Base-by-base conservation (phyloP, 164 flowering plant species). In the Magnolia sinica region DNA sequence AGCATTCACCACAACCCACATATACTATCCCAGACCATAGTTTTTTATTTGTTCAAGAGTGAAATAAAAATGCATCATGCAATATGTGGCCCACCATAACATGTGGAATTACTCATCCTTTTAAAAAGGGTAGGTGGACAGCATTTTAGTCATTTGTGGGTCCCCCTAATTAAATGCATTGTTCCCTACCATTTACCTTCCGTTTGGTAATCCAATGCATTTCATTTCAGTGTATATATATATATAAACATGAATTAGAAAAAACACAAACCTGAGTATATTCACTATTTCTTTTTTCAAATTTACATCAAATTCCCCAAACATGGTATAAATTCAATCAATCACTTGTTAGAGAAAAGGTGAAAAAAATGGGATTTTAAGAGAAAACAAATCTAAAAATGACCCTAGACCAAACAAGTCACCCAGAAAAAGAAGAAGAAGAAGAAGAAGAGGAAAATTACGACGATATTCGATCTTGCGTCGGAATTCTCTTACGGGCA, bases 401-500 rank as follows among this genome's bases (percentile, higher is more conserved):
- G 78, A 72, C 70, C 20, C 74, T 29, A 37, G 59, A 59, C 58
- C 61, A 31, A 71, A 59, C 50, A 73, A 69, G 61, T 70, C 45
- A 37, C 31, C 77, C 29, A 49, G 10, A 16, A 19, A 73, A 18
- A 81, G 73, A 0, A 50, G 76, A 76, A 13, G 67, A 50, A 76
- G 55, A 10, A 64, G 19, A 51, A 55, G 19, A 3, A 27, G 29
- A 27, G 29, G 29, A 27, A 27, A 27, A 27, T 27, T 27, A 37
- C 45, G 45, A 37, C 45, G 45, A 37, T 37, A 0, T 37, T 37
- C 7, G 45, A 37, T 37, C 45, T 37, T 37, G 45, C 7, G 45
- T 37, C 45, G 45, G 19, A 77, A 9, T 29, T 50, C 51, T 18
- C 50, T 85, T 82, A 95, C 27, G 93, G 95, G 82, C 99, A 95